Evolutionary conservation across 768 basidiomycete species (phyloP).

Genomic region (Hortiboletus campestris): DNA sequence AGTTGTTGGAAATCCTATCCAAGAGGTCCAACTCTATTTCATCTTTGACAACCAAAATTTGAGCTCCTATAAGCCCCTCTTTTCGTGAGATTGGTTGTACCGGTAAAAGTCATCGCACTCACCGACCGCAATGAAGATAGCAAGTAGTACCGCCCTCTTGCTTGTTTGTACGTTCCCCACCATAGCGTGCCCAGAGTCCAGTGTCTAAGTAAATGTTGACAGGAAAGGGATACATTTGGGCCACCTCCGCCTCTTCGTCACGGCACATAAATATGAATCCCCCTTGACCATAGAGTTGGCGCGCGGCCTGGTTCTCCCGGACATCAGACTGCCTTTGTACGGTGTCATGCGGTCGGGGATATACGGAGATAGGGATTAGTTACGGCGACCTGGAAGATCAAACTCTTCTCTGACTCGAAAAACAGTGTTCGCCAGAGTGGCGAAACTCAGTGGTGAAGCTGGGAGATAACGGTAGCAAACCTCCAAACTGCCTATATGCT

Average conservation of each 20-base stretch:
- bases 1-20: slow-evolving; percentile 40
- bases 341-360: slow-evolving; percentile 5
- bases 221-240: not conserved
- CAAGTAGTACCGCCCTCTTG: too few relatives aligned
- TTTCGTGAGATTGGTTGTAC: too few relatives aligned
- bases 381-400: not conserved
- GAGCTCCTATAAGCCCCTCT: slow-evolving; percentile 19
- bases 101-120: too few relatives aligned
- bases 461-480: not conserved
- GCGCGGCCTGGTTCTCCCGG: not conserved
- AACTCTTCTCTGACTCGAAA: not conserved
- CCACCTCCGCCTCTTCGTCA: not conserved
- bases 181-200: too few relatives aligned
- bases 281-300: not conserved
- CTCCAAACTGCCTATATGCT: not conserved
- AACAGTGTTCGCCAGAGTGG: not conserved
- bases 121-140: too few relatives aligned
- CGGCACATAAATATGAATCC: slow-evolving; percentile 10
- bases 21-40: not conserved
- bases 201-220: not conserved
- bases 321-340: slow-evolving; percentile 16
- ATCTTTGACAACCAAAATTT: not conserved
- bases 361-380: not conserved
- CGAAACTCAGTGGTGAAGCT: not conserved
- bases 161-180: too few relatives aligned